Conservation (phyloP, 371 early-diverging fungal genomes). For the Mortierella sp. region DNA sequence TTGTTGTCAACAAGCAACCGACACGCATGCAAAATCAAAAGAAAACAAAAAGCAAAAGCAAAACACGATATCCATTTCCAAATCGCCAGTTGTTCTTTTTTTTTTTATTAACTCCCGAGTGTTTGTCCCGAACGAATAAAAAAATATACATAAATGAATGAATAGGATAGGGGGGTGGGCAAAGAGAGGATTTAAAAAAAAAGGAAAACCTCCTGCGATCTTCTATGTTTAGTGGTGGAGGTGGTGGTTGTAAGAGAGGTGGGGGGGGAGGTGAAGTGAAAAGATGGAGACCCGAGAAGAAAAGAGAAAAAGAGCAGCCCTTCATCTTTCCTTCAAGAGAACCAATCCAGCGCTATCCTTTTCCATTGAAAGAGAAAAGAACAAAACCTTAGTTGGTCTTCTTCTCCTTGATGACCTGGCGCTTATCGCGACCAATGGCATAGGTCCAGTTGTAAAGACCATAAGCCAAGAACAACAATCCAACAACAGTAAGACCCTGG, state of each 20-base stretch:
- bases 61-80: conserved; percentile 12
- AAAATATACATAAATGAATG: neutral
- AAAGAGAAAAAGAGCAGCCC: neutral
- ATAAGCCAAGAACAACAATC: conserved; percentile 24
- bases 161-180: neutral
- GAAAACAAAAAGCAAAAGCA: conserved; percentile 25
- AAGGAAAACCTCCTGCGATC: neutral
- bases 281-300: neutral
- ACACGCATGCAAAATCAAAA: conserved; percentile 5
- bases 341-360: neutral
- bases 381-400: conserved; percentile 25
- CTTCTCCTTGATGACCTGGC: conserved; percentile 48
- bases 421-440: conserved; percentile 57
- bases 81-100: conserved; percentile 1
- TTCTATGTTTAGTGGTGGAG: conserved; percentile 1
- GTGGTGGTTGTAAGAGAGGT: neutral
- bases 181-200: conserved; percentile 4
- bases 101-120: conserved; percentile 2
- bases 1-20: neutral
- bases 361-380: neutral
- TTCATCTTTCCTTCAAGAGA: neutral
- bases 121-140: neutral
- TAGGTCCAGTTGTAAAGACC: conserved; percentile 54
- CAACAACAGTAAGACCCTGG: conserved; percentile 20
- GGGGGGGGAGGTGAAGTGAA: neutral